phyloP scores from a whole-genome alignment of 192 early-diverging fungal genomes.

The Coemansia furcata region DNA sequence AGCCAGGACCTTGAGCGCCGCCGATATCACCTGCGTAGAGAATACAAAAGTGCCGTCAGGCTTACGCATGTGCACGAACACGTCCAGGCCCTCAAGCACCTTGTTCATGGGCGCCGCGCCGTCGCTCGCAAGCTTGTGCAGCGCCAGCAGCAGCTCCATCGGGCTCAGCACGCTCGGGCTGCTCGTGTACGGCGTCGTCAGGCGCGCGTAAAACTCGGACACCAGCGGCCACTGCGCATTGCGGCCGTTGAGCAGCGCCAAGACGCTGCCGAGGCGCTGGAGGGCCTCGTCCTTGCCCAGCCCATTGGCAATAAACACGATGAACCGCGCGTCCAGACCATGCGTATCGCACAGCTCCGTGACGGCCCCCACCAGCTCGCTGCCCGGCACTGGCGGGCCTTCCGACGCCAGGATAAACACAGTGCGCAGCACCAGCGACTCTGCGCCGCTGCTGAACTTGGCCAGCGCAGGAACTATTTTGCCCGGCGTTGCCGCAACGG shows the following conservation, averaged over 20 bases:
- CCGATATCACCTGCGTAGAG: slow-evolving; percentile 18
- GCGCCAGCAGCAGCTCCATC: slow-evolving; percentile 39
- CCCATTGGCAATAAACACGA: slow-evolving; percentile 28
- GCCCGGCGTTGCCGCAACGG: slow-evolving; percentile 12
- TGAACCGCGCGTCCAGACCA: slow-evolving; percentile 23
- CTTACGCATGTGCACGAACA: slow-evolving; percentile 22
- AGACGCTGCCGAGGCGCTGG: slow-evolving; percentile 12
- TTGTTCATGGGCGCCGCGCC: background rate
- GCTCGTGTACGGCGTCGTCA: slow-evolving; percentile 29
- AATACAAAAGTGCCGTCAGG: slow-evolving; percentile 22
- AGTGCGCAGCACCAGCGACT: slow-evolving; percentile 28
- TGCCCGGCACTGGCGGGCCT: slow-evolving; percentile 16
- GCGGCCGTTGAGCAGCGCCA: slow-evolving; percentile 21
- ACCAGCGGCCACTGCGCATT: slow-evolving; percentile 12
- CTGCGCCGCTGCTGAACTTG: slow-evolving; percentile 32
- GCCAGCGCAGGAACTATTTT: slow-evolving; percentile 31
- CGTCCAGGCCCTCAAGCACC: background rate
- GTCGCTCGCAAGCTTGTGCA: slow-evolving; percentile 20
- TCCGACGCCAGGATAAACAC: slow-evolving; percentile 26
- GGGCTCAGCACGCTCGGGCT: slow-evolving; percentile 45
- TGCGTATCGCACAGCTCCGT: slow-evolving; percentile 32
- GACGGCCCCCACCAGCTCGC: slow-evolving; percentile 35
- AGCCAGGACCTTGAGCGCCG: slow-evolving; percentile 32
- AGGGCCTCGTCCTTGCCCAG: slow-evolving; percentile 20
- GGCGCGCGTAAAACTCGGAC: slow-evolving; percentile 22